Evolutionary conservation across 164 flowering plant species (phyloP).

Genomic region (Vitis cinerea): DNA sequence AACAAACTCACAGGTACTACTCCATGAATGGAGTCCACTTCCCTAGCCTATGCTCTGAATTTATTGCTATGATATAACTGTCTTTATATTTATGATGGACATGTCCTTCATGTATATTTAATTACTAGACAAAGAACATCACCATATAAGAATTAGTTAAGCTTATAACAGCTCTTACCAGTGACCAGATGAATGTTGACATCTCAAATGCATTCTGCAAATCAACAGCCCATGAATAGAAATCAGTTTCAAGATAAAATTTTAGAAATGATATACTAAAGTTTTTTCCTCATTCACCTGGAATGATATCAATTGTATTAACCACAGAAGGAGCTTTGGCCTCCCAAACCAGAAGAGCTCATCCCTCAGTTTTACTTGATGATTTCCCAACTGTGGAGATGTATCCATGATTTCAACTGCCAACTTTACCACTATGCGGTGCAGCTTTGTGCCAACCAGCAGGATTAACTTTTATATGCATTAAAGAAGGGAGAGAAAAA

Average conservation of each 20-base stretch:
- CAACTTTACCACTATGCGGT: slow-evolving; percentile 73
- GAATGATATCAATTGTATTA: slow-evolving; percentile 76
- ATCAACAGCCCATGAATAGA: slow-evolving; percentile 7
- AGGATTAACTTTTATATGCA: slow-evolving; percentile 54
- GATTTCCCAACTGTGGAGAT: slow-evolving; percentile 27
- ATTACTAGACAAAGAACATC: background rate
- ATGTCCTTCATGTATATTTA: background rate
- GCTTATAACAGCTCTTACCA: slow-evolving; percentile 48
- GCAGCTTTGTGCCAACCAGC: slow-evolving; percentile 77
- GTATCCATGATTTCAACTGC: slow-evolving; percentile 67
- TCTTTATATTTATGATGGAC: background rate
- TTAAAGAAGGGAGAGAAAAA: background rate
- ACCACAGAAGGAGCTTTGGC: slow-evolving; percentile 61
- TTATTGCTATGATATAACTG: background rate
- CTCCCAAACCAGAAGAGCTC: slow-evolving; percentile 91
- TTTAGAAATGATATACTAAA: background rate
- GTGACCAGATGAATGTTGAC: slow-evolving; percentile 86
- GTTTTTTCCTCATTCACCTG: slow-evolving; percentile 43
- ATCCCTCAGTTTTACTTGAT: slow-evolving; percentile 67
- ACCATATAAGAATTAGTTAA: background rate
- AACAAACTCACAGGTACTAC: background rate
- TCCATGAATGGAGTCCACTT: background rate
- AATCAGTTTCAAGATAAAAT: background rate
- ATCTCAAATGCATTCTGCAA: slow-evolving; percentile 93
- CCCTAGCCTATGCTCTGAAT: background rate